Conservation (phyloP, 225 moss, liverwort and hornwort genomes). For the Neckera pumila region DNA sequence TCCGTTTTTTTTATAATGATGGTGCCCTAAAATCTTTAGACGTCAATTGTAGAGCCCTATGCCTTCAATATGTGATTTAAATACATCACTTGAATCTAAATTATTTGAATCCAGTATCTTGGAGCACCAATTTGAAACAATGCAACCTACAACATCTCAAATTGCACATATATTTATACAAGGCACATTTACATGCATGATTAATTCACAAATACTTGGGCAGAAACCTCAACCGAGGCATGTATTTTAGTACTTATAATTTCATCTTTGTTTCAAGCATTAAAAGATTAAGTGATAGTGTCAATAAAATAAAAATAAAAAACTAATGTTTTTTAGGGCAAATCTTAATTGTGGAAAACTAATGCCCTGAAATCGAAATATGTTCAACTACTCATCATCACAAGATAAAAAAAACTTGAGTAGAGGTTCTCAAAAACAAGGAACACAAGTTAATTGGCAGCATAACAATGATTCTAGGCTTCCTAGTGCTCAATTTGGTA, state of each 20-base stretch:
- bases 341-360: neutral
- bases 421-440: neutral
- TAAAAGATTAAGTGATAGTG: neutral
- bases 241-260: neutral
- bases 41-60: too few species aligned
- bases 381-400: neutral
- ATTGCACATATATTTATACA: neutral
- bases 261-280: neutral
- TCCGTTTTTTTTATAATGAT: too few species aligned
- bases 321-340: accelerated
- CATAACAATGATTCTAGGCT: neutral
- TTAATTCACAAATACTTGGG: neutral
- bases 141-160: neutral
- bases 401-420: neutral
- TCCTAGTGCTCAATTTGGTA: neutral
- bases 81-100: neutral
- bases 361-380: neutral
- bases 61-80: neutral
- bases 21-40: neutral
- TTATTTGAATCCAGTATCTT: neutral
- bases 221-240: neutral
- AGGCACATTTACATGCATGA: neutral
- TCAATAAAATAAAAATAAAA: neutral
- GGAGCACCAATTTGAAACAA: neutral
- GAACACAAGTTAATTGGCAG: neutral